Evolutionary conservation across 768 basidiomycete genomes (phyloP).

Genomic region (Boletus barrowsii): DNA sequence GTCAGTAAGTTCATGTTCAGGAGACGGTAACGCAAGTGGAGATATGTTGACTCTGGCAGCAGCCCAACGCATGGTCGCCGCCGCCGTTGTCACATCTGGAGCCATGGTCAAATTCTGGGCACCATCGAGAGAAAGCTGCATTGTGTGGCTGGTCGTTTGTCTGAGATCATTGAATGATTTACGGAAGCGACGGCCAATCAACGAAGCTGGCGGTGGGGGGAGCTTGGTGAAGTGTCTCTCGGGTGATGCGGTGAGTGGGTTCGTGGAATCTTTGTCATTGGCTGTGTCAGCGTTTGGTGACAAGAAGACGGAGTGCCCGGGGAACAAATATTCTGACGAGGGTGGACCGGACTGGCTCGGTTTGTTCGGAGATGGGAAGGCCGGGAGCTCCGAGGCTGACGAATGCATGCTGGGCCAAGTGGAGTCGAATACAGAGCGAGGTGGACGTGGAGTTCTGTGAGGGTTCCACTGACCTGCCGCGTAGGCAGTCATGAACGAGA

Average conservation of each 20-base stretch:
- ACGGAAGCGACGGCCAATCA: conserved; percentile 40
- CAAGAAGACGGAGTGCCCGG: conserved; percentile 6
- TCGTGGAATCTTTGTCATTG: conserved; percentile 20
- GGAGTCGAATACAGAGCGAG: conserved; percentile 33
- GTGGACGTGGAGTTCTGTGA: conserved; percentile 61
- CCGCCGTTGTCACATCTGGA: conserved; percentile 60
- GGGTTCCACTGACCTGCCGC: conserved; percentile 80
- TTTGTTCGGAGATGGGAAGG: conserved; percentile 5
- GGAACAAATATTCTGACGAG: conserved; percentile 9
- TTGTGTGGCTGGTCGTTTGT: conserved; percentile 25
- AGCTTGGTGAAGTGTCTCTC: conserved; percentile 28
- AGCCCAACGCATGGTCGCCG: conserved; percentile 85
- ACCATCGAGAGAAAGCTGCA: conserved; percentile 28
- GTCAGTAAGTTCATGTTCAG: conserved; percentile 88
- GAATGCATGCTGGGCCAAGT: conserved; percentile 15
- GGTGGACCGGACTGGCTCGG: conserved; percentile 3
- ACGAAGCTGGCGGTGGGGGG: conserved; percentile 22
- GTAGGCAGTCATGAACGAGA: conserved; percentile 73
- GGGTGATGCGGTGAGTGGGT: conserved; percentile 20
- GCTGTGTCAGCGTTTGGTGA: conserved; percentile 10
- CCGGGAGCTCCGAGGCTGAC: conserved; percentile 5
- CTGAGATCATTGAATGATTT: conserved; percentile 47
- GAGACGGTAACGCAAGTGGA: conserved; percentile 83
- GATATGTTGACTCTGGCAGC: conserved; percentile 79
- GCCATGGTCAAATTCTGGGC: conserved; percentile 33